Evolutionary conservation across 192 early-diverging fungal species (phyloP), one percentile per base, ranked within the genome.

Genomic region (Linnemannia hyalina): DNA sequence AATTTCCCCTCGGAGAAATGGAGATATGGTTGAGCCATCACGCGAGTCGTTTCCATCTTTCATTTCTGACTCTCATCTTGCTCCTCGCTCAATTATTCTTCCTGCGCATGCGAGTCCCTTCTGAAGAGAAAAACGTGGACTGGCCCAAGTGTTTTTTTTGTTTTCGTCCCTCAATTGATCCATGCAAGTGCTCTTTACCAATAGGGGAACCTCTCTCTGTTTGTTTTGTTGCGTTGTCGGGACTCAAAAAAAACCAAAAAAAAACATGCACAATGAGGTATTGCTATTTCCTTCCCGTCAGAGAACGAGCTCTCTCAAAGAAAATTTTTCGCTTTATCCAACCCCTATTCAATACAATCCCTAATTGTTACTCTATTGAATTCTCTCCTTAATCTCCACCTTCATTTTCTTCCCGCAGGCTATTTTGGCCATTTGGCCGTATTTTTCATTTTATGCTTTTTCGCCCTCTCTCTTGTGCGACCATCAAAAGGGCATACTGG

Each of bases 381-480:
- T 65, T 4, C n/a, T 29, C 0, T 40, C 38, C 38, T 38, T 4
- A 1, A 1, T 22, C 26, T 44, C 11, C 52, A 40, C 32, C 54
- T 49, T 54, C 44, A 35, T 6, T 23, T 63, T 32, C 49, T 36
- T 47, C 42, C 68, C 40, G 42, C 42, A 26, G n/a, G 4, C 47
- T 47, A 29, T 18, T 76, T 82, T 70, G 26, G 82, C 82, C 82
- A 74, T 83, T 83, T 57, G 41, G 82, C 82, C 82, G 55, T 68
- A 46, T 78, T 83, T 76, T 69, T 42, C 18, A 15, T 20, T 69
- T 78, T 78, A 13, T 36, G 8, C 38, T 76, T 76, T 76, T 16
- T 63, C 11, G n/a, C 2, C 49, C 18, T 52, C 44, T 46, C 20
- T 52, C 29, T 76, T 35, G 80, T 82, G 80, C 63, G 40, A 82